These are phyloP conservation scores for Albugo laibachii DNA, from an alignment of 352 stramenopile species.

Conservation along the genomic window DNA sequence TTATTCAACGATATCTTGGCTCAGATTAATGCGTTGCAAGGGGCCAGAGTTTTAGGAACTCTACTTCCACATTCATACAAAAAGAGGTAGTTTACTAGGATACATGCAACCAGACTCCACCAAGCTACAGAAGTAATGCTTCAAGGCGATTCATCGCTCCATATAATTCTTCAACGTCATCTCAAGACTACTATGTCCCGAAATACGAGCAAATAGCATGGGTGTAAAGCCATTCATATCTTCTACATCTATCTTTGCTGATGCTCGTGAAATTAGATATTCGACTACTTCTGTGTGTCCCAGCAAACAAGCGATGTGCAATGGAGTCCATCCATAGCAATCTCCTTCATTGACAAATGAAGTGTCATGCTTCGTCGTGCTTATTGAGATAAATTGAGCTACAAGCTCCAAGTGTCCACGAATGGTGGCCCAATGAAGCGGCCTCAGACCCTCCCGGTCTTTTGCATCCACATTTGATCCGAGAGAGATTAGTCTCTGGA, in stretches of 20 bases:
- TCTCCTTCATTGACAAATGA: conserved; percentile 44
- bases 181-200: background rate
- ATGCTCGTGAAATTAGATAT: conserved; percentile 18
- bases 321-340: conserved; percentile 32
- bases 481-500: conserved; percentile 7
- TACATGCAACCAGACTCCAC: too few relatives aligned
- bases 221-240: conserved; percentile 50
- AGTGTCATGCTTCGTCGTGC: conserved; percentile 13
- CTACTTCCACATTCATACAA: too few relatives aligned
- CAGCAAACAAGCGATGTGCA: conserved; percentile 60
- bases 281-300: conserved; percentile 45
- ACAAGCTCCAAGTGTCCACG: conserved; percentile 61
- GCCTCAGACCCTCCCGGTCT: conserved; percentile 37
- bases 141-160: background rate
- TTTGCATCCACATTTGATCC: conserved; percentile 25
- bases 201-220: conserved; percentile 30
- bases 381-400: conserved; percentile 30
- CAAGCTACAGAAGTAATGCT: too few relatives aligned
- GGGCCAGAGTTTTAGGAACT: too few relatives aligned
- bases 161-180: background rate
- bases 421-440: conserved; percentile 37
- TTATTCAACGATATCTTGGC: background rate
- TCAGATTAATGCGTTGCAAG: too few relatives aligned
- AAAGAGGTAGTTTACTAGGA: too few relatives aligned
- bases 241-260: conserved; percentile 20